Conservation (phyloP, 495 filamentous ascomycete genomes). For the Cercophora sp. region DNA sequence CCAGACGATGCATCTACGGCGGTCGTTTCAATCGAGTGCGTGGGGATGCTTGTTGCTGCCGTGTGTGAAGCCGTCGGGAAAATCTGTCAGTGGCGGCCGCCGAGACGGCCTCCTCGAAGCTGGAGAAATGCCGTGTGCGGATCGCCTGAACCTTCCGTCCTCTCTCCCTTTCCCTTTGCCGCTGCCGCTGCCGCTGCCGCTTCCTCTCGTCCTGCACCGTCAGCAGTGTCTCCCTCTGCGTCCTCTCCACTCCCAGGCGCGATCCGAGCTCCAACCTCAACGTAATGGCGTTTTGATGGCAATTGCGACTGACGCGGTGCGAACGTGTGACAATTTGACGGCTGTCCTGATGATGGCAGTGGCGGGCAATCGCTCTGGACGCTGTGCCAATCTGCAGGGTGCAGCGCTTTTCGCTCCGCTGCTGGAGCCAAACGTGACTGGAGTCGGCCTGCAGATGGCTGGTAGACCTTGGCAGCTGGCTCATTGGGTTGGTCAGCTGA, state of each 20-base stretch:
- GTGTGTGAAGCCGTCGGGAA: conserved; percentile 47
- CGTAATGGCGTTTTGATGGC: background rate
- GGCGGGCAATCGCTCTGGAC: conserved; percentile 4
- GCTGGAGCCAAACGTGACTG: background rate
- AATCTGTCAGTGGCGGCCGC: conserved; percentile 33
- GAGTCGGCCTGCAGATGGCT: background rate
- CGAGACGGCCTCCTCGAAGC: conserved; percentile 36
- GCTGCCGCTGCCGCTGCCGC: background rate
- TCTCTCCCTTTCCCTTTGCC: background rate
- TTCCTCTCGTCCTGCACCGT: background rate
- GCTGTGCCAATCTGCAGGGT: conserved; percentile 9
- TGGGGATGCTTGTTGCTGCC: conserved; percentile 28
- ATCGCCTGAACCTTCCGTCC: conserved; percentile 8
- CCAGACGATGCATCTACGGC: conserved; percentile 33
- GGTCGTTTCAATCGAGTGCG: conserved; percentile 24
- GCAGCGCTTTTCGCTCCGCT: background rate
- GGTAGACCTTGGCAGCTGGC: background rate
- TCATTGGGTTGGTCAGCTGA: background rate
- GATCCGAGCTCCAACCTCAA: conserved; percentile 1
- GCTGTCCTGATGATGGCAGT: background rate
- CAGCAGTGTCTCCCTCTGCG: background rate
- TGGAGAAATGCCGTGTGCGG: conserved; percentile 6
- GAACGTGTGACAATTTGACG: background rate
- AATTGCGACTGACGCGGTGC: background rate
- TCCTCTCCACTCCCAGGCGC: background rate